Evolutionary conservation across 2,329 filamentous ascomycete genomes (phyloP).

Genomic region (Pleomassaria siparia): DNA sequence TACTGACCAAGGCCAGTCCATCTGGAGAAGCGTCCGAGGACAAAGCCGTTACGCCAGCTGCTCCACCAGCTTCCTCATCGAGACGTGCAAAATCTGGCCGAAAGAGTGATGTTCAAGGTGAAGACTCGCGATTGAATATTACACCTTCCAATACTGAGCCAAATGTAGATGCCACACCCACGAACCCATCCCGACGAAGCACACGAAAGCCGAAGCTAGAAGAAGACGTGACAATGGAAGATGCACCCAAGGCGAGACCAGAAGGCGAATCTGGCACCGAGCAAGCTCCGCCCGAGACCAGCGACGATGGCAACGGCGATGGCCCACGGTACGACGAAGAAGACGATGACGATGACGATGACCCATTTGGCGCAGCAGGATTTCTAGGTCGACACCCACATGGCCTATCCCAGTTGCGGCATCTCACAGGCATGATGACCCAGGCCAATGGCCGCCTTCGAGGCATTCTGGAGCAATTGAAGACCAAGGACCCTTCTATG

Average conservation of each 20-base stretch:
- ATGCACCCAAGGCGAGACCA: slow-evolving; percentile 63
- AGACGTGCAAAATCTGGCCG: slow-evolving; percentile 75
- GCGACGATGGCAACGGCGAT: slow-evolving; percentile 65
- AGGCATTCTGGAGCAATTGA: slow-evolving; percentile 61
- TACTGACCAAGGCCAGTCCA: slow-evolving; percentile 51
- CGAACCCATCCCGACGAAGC: slow-evolving; percentile 25
- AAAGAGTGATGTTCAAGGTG: slow-evolving; percentile 65
- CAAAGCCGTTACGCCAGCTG: slow-evolving; percentile 56
- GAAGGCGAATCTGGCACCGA: slow-evolving; percentile 47
- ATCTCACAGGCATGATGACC: slow-evolving; percentile 84
- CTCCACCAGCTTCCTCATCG: slow-evolving; percentile 61
- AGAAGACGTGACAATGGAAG: slow-evolving; percentile 71
- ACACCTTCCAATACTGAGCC: slow-evolving; percentile 27
- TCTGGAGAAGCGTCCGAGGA: slow-evolving; percentile 67
- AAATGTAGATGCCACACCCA: slow-evolving; percentile 18
- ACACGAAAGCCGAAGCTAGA: slow-evolving; percentile 49
- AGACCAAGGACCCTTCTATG: slow-evolving; percentile 79
- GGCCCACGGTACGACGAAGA: slow-evolving; percentile 58
- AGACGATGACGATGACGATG: slow-evolving; percentile 57
- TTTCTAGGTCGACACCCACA: slow-evolving; percentile 69
- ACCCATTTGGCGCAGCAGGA: slow-evolving; percentile 58
- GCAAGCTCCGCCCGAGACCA: slow-evolving; percentile 42
- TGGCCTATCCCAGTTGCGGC: slow-evolving; percentile 77
- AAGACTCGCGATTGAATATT: slow-evolving; percentile 16
- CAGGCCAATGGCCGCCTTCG: slow-evolving; percentile 78